phyloP scores from a whole-genome alignment of 2,329 filamentous ascomycete species.

The Myriosclerotinia curreyana region DNA sequence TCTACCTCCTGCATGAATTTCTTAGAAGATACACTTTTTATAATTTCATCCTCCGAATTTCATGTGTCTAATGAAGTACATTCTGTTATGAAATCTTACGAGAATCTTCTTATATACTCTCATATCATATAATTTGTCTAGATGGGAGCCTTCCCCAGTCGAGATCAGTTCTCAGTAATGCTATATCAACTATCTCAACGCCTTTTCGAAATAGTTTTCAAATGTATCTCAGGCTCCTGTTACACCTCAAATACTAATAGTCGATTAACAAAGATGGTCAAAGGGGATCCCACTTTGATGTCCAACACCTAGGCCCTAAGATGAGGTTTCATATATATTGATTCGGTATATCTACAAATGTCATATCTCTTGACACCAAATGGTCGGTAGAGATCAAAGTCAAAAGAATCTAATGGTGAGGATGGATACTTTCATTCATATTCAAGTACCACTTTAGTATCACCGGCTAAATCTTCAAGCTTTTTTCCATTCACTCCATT shows the following conservation, averaged over 20 bases:
- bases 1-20: not conserved
- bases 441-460: constrained; percentile 1
- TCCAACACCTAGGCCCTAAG: too few species aligned
- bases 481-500: not conserved
- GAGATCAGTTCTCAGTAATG: not conserved
- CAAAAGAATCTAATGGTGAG: not conserved
- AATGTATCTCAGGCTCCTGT: not conserved
- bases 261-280: not conserved
- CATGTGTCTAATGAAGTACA: not conserved
- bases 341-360: not conserved
- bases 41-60: not conserved
- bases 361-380: not conserved
- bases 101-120: not conserved
- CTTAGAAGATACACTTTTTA: not conserved
- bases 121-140: not conserved
- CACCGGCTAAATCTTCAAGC: not conserved
- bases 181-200: not conserved
- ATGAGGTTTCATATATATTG: not conserved
- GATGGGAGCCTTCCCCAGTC: constrained; percentile 1
- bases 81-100: not conserved
- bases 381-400: not conserved
- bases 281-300: not conserved
- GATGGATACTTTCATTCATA: not conserved
- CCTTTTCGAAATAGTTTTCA: not conserved
- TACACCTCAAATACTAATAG: not conserved